Evolutionary conservation across 2,329 filamentous ascomycete species (phyloP).

Genomic region (Colletotrichum salicis): DNA sequence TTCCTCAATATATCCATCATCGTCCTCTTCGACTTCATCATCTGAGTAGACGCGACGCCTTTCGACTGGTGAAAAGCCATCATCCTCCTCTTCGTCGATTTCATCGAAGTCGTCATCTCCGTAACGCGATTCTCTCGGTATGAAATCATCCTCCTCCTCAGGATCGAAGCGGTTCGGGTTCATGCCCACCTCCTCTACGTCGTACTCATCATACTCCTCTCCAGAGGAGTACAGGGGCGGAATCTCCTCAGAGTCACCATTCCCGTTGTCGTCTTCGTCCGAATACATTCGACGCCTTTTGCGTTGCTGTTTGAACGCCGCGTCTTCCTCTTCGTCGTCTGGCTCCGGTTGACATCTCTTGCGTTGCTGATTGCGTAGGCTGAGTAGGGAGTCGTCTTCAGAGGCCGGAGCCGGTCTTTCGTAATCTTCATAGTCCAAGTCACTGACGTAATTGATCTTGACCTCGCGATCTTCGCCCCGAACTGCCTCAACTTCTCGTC

Average conservation of each 20-base stretch:
- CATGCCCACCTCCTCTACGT: not conserved
- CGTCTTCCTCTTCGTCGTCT: not conserved
- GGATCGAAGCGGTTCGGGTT: not conserved
- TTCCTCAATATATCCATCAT: too few species aligned
- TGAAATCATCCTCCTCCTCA: not conserved
- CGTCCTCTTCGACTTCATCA: too few species aligned
- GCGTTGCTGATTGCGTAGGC: not conserved
- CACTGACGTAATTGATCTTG: not conserved
- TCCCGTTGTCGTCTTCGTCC: not conserved
- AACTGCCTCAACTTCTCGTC: not conserved
- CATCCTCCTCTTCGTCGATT: too few species aligned
- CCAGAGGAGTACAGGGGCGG: not conserved
- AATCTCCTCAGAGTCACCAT: not conserved
- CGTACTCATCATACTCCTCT: not conserved
- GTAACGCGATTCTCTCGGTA: too few species aligned
- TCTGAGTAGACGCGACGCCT: too few species aligned
- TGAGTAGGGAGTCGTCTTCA: not conserved
- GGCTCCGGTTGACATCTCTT: not conserved
- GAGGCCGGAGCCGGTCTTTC: not conserved
- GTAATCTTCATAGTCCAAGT: not conserved
- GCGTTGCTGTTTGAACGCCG: not conserved
- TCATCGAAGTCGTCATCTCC: not conserved
- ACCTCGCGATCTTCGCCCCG: not conserved
- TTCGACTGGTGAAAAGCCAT: not conserved
- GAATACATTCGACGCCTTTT: not conserved